These are phyloP conservation scores for Polyplosphaeria fusca DNA, from an alignment of 495 filamentous ascomycete genomes.

Conservation along the genomic window DNA sequence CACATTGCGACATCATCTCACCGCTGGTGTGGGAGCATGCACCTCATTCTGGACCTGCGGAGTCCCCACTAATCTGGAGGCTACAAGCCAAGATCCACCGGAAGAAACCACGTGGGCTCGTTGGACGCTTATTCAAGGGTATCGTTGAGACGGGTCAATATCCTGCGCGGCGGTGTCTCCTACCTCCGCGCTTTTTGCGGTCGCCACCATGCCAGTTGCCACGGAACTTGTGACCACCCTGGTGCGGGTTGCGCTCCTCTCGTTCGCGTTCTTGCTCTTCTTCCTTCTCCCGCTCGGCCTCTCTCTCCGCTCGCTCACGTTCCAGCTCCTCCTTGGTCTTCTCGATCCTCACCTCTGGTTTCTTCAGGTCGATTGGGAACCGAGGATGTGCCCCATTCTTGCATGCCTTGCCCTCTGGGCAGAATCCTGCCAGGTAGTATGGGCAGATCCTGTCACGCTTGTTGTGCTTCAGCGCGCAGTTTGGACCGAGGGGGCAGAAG, in stretches of 20 bases:
- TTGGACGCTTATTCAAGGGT: background rate
- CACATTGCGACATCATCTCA: background rate
- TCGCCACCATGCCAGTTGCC: constrained; percentile 24
- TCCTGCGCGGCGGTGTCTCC: constrained; percentile 20
- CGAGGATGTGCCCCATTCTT: constrained; percentile 74
- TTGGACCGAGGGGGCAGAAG: constrained; percentile 85
- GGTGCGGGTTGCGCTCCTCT: constrained; percentile 28
- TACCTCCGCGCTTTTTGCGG: constrained; percentile 19
- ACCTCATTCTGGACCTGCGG: background rate
- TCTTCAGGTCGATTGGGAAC: constrained; percentile 68
- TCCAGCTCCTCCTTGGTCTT: constrained; percentile 55
- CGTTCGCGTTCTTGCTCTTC: constrained; percentile 32
- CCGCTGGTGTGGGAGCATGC: background rate
- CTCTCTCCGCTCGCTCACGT: constrained; percentile 49
- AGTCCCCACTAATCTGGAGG: background rate
- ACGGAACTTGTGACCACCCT: constrained; percentile 12
- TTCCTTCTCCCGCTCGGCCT: constrained; percentile 54
- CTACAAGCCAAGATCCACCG: background rate
- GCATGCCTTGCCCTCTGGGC: constrained; percentile 77
- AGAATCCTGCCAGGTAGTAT: constrained; percentile 94
- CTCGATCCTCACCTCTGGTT: constrained; percentile 62
- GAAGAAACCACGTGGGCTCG: background rate
- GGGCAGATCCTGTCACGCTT: constrained; percentile 65
- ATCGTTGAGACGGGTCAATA: constrained; percentile 3
- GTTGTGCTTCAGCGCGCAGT: constrained; percentile 83